Evolutionary conservation across 176 grass and related monocot species (phyloP).

Genomic region (Puya raimondii): DNA sequence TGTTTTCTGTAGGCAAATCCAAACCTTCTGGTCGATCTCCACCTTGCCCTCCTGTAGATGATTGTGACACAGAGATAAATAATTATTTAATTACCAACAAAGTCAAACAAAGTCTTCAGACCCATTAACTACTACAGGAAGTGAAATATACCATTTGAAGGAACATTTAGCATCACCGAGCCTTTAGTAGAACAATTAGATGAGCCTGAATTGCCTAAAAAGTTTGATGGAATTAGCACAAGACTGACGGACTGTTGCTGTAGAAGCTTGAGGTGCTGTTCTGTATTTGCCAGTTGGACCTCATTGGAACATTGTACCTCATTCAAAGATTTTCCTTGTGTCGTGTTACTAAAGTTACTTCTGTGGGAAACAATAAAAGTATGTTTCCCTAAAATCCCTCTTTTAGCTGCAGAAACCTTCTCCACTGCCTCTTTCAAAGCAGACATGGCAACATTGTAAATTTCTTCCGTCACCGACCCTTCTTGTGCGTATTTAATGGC

Average conservation of each 20-base stretch:
- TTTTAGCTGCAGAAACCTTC: constrained; percentile 74
- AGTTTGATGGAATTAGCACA: constrained; percentile 32
- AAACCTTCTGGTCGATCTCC: constrained; percentile 3
- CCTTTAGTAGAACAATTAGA: constrained; percentile 17
- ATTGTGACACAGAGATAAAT: neutral
- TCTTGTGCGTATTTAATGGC: constrained; percentile 84
- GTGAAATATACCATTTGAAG: constrained; percentile 22
- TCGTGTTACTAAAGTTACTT: constrained; percentile 14
- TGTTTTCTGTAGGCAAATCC: constrained; percentile 16
- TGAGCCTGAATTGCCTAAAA: constrained; percentile 30
- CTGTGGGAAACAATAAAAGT: constrained; percentile 17
- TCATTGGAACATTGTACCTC: constrained; percentile 26
- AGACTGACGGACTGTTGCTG: constrained; percentile 31
- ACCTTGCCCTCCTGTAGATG: constrained; percentile 10
- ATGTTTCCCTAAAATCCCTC: constrained; percentile 7
- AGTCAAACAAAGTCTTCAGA: neutral
- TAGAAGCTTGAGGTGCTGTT: constrained; percentile 20
- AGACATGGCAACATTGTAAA: constrained; percentile 71
- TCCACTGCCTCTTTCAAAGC: constrained; percentile 67
- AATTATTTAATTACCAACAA: constrained; percentile 17
- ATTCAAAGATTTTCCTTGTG: constrained; percentile 20
- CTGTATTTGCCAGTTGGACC: constrained; percentile 11
- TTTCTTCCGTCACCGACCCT: constrained; percentile 70
- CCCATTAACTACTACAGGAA: neutral
- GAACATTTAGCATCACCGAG: constrained; percentile 14